These are phyloP conservation scores for Pugionium dolabratum DNA, from an alignment of 345 rosid species.

Conservation along the genomic window DNA sequence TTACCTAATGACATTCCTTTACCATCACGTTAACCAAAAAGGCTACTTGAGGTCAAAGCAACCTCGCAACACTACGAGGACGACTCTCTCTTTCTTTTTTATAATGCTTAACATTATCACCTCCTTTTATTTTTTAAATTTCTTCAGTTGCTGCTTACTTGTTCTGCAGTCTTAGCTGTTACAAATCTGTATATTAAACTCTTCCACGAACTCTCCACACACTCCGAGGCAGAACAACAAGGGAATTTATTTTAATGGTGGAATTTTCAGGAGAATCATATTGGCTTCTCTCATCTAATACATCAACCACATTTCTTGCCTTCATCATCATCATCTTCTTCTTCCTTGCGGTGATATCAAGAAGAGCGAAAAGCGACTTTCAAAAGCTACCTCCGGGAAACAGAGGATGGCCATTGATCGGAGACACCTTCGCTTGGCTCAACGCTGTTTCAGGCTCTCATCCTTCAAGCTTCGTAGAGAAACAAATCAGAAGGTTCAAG, in stretches of 20 bases:
- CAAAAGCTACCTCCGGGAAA: slow-evolving; percentile 62
- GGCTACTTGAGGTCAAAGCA: slow-evolving; percentile 44
- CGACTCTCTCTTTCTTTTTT: slow-evolving; percentile 17
- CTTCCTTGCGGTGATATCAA: slow-evolving; percentile 6
- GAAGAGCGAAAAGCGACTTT: slow-evolving; percentile 16
- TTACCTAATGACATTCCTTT: slow-evolving; percentile 35
- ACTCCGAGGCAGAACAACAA: slow-evolving; percentile 29
- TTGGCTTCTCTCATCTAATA: slow-evolving; percentile 28
- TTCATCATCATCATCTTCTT: slow-evolving; percentile 20
- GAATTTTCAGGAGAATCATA: slow-evolving; percentile 22
- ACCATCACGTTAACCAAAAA: slow-evolving; percentile 42
- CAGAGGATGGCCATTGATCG: slow-evolving; percentile 77
- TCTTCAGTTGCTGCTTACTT: slow-evolving; percentile 35
- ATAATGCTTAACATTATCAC: slow-evolving; percentile 36
- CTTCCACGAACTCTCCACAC: slow-evolving; percentile 44
- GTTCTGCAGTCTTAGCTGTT: slow-evolving; percentile 44
- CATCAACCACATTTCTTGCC: slow-evolving; percentile 31
- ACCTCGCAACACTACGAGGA: slow-evolving; percentile 42
- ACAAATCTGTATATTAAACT: slow-evolving; percentile 27
- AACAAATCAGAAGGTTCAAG: slow-evolving; percentile 60
- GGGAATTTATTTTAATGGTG: slow-evolving; percentile 29
- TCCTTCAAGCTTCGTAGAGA: slow-evolving; percentile 66
- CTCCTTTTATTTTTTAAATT: not conserved
- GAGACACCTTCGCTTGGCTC: slow-evolving; percentile 73
- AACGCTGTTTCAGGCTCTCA: slow-evolving; percentile 79